Conservation (phyloP, 306 rosid genomes). For the Dalbergia cultrata region DNA sequence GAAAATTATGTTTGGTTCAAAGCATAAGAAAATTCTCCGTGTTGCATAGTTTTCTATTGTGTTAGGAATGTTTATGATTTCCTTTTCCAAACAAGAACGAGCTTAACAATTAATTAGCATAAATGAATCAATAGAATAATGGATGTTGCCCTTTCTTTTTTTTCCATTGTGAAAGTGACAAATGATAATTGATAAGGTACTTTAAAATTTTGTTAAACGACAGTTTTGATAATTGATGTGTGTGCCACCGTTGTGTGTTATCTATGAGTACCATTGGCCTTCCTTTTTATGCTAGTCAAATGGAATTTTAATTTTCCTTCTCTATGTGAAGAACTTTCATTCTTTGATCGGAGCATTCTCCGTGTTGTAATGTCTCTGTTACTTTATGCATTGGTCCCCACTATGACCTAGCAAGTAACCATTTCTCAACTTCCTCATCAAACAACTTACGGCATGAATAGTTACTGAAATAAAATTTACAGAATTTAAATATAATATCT, state of each 20-base stretch:
- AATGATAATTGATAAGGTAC: constrained; percentile 30
- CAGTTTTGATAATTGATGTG: not conserved
- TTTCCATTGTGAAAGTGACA: constrained; percentile 28
- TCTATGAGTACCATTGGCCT: constrained; percentile 1
- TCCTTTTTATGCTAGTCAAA: constrained; percentile 5
- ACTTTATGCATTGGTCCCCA: constrained; percentile 6
- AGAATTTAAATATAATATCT: not conserved
- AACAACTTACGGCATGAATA: not conserved
- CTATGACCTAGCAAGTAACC: constrained; percentile 1
- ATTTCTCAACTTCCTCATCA: constrained; percentile 34
- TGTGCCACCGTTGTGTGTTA: not conserved
- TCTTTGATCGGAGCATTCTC: not conserved
- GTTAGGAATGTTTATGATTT: constrained; percentile 4
- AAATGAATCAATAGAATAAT: constrained; percentile 14
- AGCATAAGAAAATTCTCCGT: not conserved
- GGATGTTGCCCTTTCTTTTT: not conserved
- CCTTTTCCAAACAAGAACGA: constrained; percentile 13
- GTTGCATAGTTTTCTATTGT: not conserved
- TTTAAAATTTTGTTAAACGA: constrained; percentile 30
- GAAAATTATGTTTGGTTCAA: too few species aligned
- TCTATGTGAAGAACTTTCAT: constrained; percentile 13
- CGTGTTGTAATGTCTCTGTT: not conserved
- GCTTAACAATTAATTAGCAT: not conserved
- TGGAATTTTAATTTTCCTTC: constrained; percentile 11
- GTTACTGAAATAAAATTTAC: not conserved